Base-by-base conservation (phyloP, 495 filamentous ascomycete species). In the Podospora sp. region DNA sequence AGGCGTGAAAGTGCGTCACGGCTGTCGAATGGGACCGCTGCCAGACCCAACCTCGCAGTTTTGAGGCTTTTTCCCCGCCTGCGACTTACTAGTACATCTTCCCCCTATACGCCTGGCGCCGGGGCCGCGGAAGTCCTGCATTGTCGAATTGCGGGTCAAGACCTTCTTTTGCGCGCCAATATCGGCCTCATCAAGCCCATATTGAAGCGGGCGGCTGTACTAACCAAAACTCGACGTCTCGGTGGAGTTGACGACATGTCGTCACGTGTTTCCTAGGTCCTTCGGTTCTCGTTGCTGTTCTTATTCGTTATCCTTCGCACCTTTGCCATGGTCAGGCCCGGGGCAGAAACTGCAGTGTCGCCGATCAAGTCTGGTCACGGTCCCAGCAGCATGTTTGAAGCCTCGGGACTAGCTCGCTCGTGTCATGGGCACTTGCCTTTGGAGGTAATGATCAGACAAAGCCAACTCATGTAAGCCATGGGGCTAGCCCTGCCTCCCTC, bases 381-480 rank as follows among this genome's bases (percentile, higher is more conserved):
- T 60, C 58, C 64, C 53, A 40, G 59, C 51, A 50, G 50, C n/a
- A 26, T 27, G 66, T 60, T 60, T 52, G 27, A 65, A 50, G 66
- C 50, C 66, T 56, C 59, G 50, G 27, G 29, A 26, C n/a, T 18
- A 55, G 52, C 29, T 25, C 58, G 61, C 62, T 71, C 33, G 60
- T 69, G 49, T 67, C 46, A 49, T 69, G 27, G 27, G 49, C 25
- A 55, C 56, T 68, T 69, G 61, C 71, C 64, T 35, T 64, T 68
- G 35, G 29, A 20, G 61, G 71, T 24, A 73, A 71, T 61, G 71
- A 73, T 73, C 66, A n/a, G 71, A 69, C 36, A 5, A 3, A 12
- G 51, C 36, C 33, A 56, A 65, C 25, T 69, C 65, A 69, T 64
- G 55, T 61, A 33, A 60, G 49, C 29, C 35, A 62, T 55, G 40